Conservation (phyloP, 2,329 filamentous ascomycete species). For the Aspergillus awamori region DNA sequence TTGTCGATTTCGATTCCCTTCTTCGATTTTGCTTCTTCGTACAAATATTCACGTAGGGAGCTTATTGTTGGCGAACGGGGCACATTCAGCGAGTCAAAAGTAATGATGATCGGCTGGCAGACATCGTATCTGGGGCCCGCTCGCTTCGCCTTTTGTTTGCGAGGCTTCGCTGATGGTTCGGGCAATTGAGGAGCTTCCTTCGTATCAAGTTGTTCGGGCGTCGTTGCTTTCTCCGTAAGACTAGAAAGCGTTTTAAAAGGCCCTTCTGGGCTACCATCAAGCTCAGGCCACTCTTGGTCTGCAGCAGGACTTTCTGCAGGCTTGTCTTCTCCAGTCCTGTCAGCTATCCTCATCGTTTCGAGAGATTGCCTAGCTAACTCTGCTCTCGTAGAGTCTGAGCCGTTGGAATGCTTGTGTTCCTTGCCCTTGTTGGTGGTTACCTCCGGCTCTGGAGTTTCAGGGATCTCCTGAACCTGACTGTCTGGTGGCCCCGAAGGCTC, state of each 20-base stretch:
- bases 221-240: constrained; percentile 13
- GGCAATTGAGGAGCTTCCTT: constrained; percentile 19
- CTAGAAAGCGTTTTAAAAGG: constrained; percentile 23
- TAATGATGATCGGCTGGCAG: constrained; percentile 72
- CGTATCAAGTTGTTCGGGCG: constrained; percentile 16
- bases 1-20: constrained; percentile 51
- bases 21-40: constrained; percentile 70
- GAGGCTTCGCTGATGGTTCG: constrained; percentile 17
- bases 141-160: constrained; percentile 34
- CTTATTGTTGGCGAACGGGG: constrained; percentile 66
- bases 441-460: constrained; percentile 30
- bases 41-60: constrained; percentile 74
- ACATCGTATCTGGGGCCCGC: constrained; percentile 49
- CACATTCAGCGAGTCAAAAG: constrained; percentile 79
- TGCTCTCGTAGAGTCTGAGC: constrained; percentile 25
- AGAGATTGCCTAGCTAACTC: constrained; percentile 29
- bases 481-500: constrained; percentile 17
- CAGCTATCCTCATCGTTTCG: constrained; percentile 34
- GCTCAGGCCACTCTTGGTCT: constrained; percentile 35
- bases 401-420: not conserved
- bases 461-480: constrained; percentile 30
- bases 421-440: not conserved
- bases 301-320: constrained; percentile 13
- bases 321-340: constrained; percentile 15
- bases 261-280: constrained; percentile 29